Evolutionary conservation across 2,329 filamentous ascomycete species (phyloP), one percentile per base, ranked within the genome.

Genomic region (Colletotrichum tamarilloi): DNA sequence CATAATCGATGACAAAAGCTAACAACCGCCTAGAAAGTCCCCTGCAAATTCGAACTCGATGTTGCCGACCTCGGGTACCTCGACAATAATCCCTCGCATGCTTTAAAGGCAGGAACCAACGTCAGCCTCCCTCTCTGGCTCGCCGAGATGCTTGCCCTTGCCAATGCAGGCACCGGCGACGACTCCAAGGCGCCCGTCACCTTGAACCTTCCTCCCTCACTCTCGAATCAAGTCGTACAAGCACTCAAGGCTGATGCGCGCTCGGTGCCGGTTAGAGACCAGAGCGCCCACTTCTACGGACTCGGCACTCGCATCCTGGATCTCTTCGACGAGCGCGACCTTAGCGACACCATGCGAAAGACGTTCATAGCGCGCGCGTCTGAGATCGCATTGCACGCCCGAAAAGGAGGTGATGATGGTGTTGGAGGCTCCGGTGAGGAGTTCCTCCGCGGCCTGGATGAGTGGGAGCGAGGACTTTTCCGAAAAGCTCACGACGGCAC

Each of bases 121-220:
- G 88, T 98, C 59, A 90, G 93, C 74, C 91, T 98, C 1, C 97
- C 97, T 2, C 88, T 98, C 76, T 99, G 97, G 97, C 91, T 99
- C 14, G 95, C 93, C 77, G 94, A 98, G 82, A 96, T 98, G 90
- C 93, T 99, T 65, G 94, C 94, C 35, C 89, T 97, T 57, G 92
- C 90, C 75, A 88, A 87, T 32, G 82, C 83, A 11, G 77, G 76
- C 58, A 79, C 76, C 65, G 75, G 77, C 46, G 82, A 84, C 32
- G 83, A 86, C 69, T 79, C 84, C 70, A 85, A 83, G 62, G 90
- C 93, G 7, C 90, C 95, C 28, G 89, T 97, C 4, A 93, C 93
- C 0, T 90, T 98, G 73, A 95, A 97, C 80, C 90, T 97, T 8
- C 96, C 97, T 1, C 82, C 90, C 0, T 92, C 94, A 4, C 90